These are phyloP conservation scores for Stylosanthes scabra DNA, from an alignment of 331 rosid genomes.

Conservation along the genomic window DNA sequence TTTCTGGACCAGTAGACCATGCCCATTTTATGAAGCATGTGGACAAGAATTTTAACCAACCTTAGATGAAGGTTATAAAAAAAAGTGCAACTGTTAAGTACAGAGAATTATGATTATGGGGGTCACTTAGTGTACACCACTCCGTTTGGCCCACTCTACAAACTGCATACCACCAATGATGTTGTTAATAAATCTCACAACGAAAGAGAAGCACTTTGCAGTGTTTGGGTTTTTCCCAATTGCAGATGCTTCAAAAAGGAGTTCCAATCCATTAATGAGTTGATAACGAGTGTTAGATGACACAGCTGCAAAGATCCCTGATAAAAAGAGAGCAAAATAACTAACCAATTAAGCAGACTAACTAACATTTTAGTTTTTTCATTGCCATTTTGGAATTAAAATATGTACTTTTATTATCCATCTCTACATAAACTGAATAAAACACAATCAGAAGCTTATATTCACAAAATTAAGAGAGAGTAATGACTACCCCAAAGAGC, in stretches of 20 bases:
- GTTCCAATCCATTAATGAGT: conserved; percentile 38
- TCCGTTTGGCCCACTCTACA: conserved; percentile 85
- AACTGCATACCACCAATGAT: conserved; percentile 90
- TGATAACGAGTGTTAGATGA: too few relatives aligned
- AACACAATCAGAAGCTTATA: too few relatives aligned
- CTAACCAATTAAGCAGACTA: too few relatives aligned
- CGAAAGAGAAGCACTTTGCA: conserved; percentile 87
- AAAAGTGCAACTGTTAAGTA: not conserved
- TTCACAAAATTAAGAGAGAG: too few relatives aligned
- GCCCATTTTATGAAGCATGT: not conserved
- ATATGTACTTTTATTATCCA: too few relatives aligned
- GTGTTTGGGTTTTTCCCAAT: conserved; percentile 74
- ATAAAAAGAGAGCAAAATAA: too few relatives aligned
- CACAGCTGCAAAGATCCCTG: too few relatives aligned
- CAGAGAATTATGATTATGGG: not conserved
- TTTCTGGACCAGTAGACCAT: not conserved
- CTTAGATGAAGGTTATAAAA: conserved; percentile 1
- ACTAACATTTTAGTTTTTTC: too few relatives aligned
- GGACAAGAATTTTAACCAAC: conserved; percentile 17
- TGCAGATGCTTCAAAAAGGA: conserved; percentile 77
- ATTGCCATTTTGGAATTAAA: too few relatives aligned
- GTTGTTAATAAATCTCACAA: conserved; percentile 86
- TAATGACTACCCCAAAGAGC: too few relatives aligned
- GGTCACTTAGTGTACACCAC: conserved; percentile 70
- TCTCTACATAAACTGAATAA: too few relatives aligned